Evolutionary conservation across 495 filamentous ascomycete species (phyloP).

Genomic region (Aspergillus sparsus): DNA sequence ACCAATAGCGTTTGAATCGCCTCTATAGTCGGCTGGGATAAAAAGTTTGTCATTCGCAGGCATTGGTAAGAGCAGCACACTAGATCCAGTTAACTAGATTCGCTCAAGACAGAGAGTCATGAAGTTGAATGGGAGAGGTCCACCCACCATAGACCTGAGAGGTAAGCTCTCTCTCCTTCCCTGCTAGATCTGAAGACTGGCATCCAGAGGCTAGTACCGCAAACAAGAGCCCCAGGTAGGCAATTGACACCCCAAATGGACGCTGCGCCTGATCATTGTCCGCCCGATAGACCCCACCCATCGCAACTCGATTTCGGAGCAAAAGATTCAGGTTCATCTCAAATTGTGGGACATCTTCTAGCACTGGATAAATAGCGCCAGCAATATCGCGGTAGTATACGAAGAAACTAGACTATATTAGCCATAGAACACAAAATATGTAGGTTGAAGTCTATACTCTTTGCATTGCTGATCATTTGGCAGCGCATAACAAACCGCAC

Average conservation of each 20-base stretch:
- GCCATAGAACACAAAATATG: background rate
- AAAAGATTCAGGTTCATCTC: constrained; percentile 69
- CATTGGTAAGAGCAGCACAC: constrained; percentile 66
- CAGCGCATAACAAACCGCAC: constrained; percentile 70
- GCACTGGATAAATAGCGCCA: constrained; percentile 79
- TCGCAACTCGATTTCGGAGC: constrained; percentile 60
- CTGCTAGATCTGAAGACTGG: constrained; percentile 73
- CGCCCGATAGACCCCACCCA: constrained; percentile 44
- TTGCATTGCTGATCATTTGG: constrained; percentile 63
- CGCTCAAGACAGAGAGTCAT: background rate
- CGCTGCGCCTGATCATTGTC: constrained; percentile 38
- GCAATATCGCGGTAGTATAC: constrained; percentile 76
- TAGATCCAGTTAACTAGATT: constrained; percentile 23
- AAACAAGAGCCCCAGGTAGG: constrained; percentile 70
- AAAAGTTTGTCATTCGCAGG: constrained; percentile 61
- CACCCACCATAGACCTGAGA: constrained; percentile 58
- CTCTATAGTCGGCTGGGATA: constrained; percentile 59
- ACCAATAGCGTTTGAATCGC: constrained; percentile 59
- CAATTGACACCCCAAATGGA: constrained; percentile 63
- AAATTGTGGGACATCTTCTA: constrained; percentile 70
- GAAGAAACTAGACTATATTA: constrained; percentile 57
- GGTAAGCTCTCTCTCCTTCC: constrained; percentile 57
- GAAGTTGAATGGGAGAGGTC: background rate
- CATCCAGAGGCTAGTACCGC: constrained; percentile 77
- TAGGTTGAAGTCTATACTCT: constrained; percentile 51